Evolutionary conservation across 2,329 filamentous ascomycete genomes (phyloP).

Genomic region (Ascochyta clinopodiicola): DNA sequence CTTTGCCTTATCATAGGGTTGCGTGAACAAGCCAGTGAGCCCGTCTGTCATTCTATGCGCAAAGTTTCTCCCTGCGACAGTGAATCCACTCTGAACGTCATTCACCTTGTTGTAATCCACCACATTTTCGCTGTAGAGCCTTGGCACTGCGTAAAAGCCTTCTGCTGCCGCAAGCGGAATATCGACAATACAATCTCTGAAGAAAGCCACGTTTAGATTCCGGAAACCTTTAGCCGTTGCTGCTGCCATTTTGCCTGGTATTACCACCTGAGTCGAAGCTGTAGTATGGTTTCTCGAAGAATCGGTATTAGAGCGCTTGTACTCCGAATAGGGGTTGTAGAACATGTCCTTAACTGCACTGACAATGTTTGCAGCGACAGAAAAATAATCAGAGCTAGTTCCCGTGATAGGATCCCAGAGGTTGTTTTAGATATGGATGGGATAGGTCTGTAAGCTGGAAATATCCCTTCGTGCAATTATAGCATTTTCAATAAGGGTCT

Average conservation of each 20-base stretch:
- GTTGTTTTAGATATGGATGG: constrained; percentile 41
- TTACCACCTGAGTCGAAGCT: too few species aligned
- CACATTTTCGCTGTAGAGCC: constrained; percentile 48
- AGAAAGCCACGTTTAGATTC: constrained; percentile 23
- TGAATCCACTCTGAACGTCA: constrained; percentile 45
- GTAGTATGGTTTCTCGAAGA: neutral
- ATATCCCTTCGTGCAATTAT: constrained; percentile 20
- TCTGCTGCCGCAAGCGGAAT: too few species aligned
- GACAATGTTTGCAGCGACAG: constrained; percentile 62
- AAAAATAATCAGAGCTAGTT: constrained; percentile 62
- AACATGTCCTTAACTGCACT: constrained; percentile 65
- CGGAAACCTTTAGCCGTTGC: constrained; percentile 28
- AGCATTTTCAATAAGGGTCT: constrained; percentile 29
- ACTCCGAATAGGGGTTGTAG: constrained; percentile 18
- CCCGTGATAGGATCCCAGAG: constrained; percentile 71
- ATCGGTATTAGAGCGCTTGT: constrained; percentile 7
- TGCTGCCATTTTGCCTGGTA: constrained; percentile 19
- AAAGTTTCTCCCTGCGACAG: too few species aligned
- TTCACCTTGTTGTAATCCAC: constrained; percentile 41
- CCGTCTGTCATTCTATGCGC: constrained; percentile 46
- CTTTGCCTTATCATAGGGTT: constrained; percentile 41
- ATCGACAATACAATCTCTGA: constrained; percentile 40
- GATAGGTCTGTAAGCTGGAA: constrained; percentile 24
- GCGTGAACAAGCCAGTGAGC: constrained; percentile 40
- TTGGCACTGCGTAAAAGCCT: constrained; percentile 46